These are phyloP conservation scores for Bacidia rubella DNA, from an alignment of 495 filamentous ascomycete species.

Conservation along the genomic window DNA sequence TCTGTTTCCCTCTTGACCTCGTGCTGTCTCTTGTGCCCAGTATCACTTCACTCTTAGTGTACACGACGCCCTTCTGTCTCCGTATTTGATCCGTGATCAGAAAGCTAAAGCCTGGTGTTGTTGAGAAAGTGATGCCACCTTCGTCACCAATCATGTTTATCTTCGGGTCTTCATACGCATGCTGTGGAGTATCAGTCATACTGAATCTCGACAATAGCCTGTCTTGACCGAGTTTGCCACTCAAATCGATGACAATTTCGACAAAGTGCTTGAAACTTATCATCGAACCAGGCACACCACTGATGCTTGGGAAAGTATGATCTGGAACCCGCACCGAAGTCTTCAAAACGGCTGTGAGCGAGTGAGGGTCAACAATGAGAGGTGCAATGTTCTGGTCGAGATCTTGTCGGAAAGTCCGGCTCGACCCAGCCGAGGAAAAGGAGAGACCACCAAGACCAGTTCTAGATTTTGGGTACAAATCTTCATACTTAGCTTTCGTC, in stretches of 20 bases:
- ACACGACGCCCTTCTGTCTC: conserved; percentile 77
- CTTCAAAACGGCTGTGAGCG: conserved; percentile 62
- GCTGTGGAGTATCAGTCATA: conserved; percentile 37
- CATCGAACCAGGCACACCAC: conserved; percentile 73
- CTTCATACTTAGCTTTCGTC: conserved; percentile 60
- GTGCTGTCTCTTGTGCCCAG: conserved; percentile 78
- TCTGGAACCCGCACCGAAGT: conserved; percentile 76
- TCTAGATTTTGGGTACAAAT: conserved; percentile 62
- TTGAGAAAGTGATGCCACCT: conserved; percentile 25
- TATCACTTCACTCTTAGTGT: conserved; percentile 67
- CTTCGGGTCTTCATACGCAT: conserved; percentile 28
- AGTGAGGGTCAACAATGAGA: conserved; percentile 67
- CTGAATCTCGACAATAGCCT: conserved; percentile 45
- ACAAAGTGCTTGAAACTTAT: conserved; percentile 89
- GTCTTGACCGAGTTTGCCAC: conserved; percentile 63
- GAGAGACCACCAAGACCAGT: conserved; percentile 70
- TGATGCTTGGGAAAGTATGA: conserved; percentile 86
- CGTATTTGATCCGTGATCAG: conserved; percentile 81
- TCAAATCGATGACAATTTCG: conserved; percentile 82
- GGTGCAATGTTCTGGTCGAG: conserved; percentile 76
- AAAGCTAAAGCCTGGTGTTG: conserved; percentile 49
- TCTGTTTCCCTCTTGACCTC: conserved; percentile 40
- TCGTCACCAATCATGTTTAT: conserved; percentile 31
- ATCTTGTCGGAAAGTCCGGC: conserved; percentile 86
- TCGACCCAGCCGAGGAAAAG: conserved; percentile 64